Conservation (phyloP, 352 stramenopile genomes). For the Phytophthora hibernalis region DNA sequence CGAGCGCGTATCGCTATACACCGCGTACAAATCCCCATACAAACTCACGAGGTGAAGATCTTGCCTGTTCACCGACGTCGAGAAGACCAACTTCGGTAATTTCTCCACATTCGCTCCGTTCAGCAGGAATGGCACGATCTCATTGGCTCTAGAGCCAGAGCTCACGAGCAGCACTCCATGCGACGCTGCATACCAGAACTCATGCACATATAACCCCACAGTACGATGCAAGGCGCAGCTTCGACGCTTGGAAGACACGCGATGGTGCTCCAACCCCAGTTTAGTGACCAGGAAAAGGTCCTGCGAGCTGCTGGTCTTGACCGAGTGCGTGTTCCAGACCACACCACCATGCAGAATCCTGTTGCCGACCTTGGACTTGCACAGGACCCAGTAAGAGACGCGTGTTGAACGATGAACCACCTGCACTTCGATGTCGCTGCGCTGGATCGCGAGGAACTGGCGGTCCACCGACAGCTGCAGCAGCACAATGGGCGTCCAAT, state of each 20-base stretch:
- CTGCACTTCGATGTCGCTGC: constrained; percentile 86
- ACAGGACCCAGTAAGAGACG: constrained; percentile 74
- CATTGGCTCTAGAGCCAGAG: constrained; percentile 75
- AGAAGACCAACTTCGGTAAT: constrained; percentile 77
- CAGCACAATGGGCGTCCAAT: constrained; percentile 37
- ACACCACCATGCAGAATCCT: constrained; percentile 64
- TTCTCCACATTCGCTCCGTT: constrained; percentile 68
- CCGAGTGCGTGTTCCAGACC: constrained; percentile 72
- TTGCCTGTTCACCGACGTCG: constrained; percentile 51
- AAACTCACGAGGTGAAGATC: constrained; percentile 73
- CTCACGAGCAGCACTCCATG: constrained; percentile 76
- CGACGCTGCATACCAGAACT: constrained; percentile 74
- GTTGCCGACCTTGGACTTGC: constrained; percentile 70
- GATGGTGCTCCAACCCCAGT: constrained; percentile 79
- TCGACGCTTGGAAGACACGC: constrained; percentile 63
- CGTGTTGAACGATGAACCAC: constrained; percentile 56
- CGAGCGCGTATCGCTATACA: constrained; percentile 66
- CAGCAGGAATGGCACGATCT: constrained; percentile 79
- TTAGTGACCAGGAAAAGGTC: constrained; percentile 82
- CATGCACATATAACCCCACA: constrained; percentile 67
- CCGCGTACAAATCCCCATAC: constrained; percentile 71
- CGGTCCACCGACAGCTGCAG: constrained; percentile 68
- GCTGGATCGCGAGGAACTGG: constrained; percentile 79
- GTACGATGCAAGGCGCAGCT: constrained; percentile 64
- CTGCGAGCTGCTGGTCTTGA: constrained; percentile 55